These are phyloP conservation scores for Haematococcus lacustris DNA, from an alignment of 139 green algal species.

Conservation along the genomic window DNA sequence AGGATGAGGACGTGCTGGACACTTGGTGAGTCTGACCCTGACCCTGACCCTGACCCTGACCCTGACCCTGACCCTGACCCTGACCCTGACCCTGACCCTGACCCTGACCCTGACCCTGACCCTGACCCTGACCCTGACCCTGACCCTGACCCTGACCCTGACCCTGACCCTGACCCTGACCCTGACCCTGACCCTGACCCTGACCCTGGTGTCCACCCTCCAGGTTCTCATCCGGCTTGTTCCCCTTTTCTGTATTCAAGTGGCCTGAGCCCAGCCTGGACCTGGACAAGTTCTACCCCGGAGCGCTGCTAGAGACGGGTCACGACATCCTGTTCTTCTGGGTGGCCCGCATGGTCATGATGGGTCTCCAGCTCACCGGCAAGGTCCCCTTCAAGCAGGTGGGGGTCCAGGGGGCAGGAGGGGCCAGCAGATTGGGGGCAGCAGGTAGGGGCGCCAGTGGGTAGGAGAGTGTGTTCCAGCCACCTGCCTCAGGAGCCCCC, in stretches of 20 bases:
- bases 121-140: no score
- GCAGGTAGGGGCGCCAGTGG: neutral
- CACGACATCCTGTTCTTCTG: constrained; percentile 99
- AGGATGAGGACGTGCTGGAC: constrained; percentile 93
- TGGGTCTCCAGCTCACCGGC: constrained; percentile 85
- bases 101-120: no score
- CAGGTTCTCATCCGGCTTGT: constrained; percentile 94
- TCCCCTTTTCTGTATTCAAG: constrained; percentile 87
- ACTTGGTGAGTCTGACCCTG: constrained; percentile 78
- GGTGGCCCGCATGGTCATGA: constrained; percentile 99
- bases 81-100: no score
- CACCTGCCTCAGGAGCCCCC: neutral
- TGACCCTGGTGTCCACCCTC: constrained; percentile 12
- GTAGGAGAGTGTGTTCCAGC: neutral
- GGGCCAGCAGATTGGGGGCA: neutral
- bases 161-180: no score
- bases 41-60: no score
- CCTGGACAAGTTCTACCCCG: constrained; percentile 82
- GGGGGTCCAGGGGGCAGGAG: neutral
- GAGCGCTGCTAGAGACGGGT: constrained; percentile 80
- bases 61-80: no score
- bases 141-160: no score
- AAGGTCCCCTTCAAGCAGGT: constrained; percentile 27
- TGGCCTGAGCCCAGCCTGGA: constrained; percentile 31
- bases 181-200: no score